Evolutionary conservation across 768 basidiomycete species (phyloP).

Genomic region (Hygrocybe punicea): DNA sequence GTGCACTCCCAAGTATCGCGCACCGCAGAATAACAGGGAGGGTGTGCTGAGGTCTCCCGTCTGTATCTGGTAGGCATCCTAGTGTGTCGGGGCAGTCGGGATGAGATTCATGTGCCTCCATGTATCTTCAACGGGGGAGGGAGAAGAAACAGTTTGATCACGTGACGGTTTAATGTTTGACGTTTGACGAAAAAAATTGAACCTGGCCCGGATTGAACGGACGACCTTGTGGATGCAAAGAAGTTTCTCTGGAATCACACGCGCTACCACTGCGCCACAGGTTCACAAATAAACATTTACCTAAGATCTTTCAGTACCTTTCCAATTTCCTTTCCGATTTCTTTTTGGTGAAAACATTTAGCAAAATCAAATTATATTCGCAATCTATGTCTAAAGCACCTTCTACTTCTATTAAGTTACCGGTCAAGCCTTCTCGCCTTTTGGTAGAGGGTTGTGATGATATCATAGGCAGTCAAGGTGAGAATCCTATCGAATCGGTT

Average conservation of each 20-base stretch:
- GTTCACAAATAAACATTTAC: neutral
- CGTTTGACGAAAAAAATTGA: constrained; percentile 3
- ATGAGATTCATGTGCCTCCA: constrained; percentile 53
- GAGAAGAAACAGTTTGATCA: too few relatives aligned
- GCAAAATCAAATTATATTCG: neutral
- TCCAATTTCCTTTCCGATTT: too few relatives aligned
- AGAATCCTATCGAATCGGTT: neutral
- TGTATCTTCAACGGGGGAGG: too few relatives aligned
- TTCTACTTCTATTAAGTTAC: neutral
- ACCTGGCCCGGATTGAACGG: constrained; percentile 16
- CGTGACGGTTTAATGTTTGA: neutral
- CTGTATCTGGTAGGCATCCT: constrained; percentile 73
- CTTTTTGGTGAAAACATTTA: too few relatives aligned
- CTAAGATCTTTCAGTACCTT: too few relatives aligned
- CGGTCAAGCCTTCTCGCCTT: constrained; percentile 27
- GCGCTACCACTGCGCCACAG: constrained; percentile 15
- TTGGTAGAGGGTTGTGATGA: constrained; percentile 69
- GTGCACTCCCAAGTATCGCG: constrained; percentile 74
- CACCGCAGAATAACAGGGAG: constrained; percentile 82
- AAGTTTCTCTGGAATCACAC: constrained; percentile 12
- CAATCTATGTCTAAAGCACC: neutral
- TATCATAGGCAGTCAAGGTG: constrained; percentile 68
- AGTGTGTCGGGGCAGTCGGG: constrained; percentile 76
- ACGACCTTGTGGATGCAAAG: constrained; percentile 11
- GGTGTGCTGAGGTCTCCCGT: constrained; percentile 77